phyloP scores from a whole-genome alignment of 768 basidiomycete species.

The Auricularia cornea region DNA sequence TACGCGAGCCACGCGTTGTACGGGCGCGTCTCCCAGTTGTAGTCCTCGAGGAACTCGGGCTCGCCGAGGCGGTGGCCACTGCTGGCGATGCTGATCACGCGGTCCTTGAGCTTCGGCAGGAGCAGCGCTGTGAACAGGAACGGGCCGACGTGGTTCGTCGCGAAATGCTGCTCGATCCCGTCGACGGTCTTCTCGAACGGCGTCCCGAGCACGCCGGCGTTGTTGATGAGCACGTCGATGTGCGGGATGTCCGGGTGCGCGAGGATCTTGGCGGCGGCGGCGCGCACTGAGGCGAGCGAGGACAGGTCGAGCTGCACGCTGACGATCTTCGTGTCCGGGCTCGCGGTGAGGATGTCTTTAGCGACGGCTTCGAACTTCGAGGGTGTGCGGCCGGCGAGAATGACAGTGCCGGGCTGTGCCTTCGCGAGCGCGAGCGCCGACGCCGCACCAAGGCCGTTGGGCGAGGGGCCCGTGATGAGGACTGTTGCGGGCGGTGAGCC shows the following conservation, averaged over 20 bases:
- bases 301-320: neutral
- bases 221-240: slow-evolving; percentile 6
- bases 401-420: neutral
- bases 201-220: neutral
- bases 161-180: slow-evolving; percentile 6
- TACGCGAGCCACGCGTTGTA: neutral
- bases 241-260: neutral
- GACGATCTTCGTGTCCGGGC: neutral
- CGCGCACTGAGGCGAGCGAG: slow-evolving; percentile 1
- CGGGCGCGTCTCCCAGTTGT: neutral
- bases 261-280: slow-evolving; percentile 2
- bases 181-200: neutral
- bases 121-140: slow-evolving; percentile 6
- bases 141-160: slow-evolving; percentile 6
- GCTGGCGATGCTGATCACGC: neutral
- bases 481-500: neutral
- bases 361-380: neutral
- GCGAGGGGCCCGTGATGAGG: neutral
- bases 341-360: neutral
- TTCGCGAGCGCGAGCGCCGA: neutral
- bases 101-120: slow-evolving; percentile 1
- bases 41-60: neutral
- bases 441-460: neutral
- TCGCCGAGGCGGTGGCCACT: neutral
- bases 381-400: neutral